phyloP scores from a whole-genome alignment of 495 filamentous ascomycete genomes.

The Penicillium roqueforti region DNA sequence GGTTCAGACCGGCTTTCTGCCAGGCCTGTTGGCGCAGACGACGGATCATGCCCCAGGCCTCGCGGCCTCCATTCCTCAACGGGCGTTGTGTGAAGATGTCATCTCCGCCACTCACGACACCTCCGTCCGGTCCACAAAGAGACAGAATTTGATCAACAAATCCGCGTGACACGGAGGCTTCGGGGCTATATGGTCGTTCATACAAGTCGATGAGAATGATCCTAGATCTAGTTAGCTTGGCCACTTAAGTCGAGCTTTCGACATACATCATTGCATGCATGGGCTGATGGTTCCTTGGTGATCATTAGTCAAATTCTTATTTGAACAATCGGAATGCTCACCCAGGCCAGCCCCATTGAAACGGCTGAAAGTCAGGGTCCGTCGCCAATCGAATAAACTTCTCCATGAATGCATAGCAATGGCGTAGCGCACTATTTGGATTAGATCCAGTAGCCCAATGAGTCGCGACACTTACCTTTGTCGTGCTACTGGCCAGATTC shows the following conservation, averaged over 20 bases:
- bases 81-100: slow-evolving; percentile 45
- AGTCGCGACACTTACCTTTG: slow-evolving; percentile 35
- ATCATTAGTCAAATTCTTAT: not conserved
- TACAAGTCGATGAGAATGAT: slow-evolving; percentile 57
- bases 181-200: slow-evolving; percentile 46
- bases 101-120: slow-evolving; percentile 49
- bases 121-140: slow-evolving; percentile 50
- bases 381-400: slow-evolving; percentile 51
- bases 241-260: not conserved
- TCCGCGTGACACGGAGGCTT: slow-evolving; percentile 44
- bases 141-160: slow-evolving; percentile 52
- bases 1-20: slow-evolving; percentile 47
- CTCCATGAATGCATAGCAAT: slow-evolving; percentile 53
- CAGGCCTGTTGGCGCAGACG: slow-evolving; percentile 48
- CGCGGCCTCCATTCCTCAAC: slow-evolving; percentile 48
- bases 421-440: slow-evolving; percentile 43
- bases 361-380: slow-evolving; percentile 51
- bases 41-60: slow-evolving; percentile 54
- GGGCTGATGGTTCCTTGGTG: slow-evolving; percentile 44
- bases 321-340: slow-evolving; percentile 3
- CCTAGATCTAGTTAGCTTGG: slow-evolving; percentile 19
- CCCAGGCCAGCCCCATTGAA: slow-evolving; percentile 56
- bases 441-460: slow-evolving; percentile 5
- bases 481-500: slow-evolving; percentile 50
- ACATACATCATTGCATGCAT: slow-evolving; percentile 51